Percentiles rank a stretch among this genome's conserved stretches.
These are phyloP conservation scores for Streptanthus diversifolius DNA, from an alignment of 345 rosid species.

Conservation along the genomic window DNA sequence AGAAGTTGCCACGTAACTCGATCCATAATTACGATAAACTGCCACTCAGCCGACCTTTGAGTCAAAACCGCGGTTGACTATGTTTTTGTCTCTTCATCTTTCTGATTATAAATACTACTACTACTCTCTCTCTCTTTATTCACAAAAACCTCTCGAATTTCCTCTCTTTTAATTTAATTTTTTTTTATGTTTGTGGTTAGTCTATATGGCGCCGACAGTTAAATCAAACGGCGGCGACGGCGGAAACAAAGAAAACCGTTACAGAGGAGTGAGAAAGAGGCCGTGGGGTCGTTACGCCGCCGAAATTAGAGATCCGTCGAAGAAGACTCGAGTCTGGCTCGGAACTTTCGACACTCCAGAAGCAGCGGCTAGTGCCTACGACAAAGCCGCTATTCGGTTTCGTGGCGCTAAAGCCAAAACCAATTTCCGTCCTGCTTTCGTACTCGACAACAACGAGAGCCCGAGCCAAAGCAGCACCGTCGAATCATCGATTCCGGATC, in stretches of 20 bases:
- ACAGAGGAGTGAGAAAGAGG: conserved; percentile 84
- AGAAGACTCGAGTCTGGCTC: conserved; percentile 76
- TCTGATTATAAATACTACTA: conserved; percentile 7
- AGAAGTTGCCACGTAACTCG: conserved; percentile 10
- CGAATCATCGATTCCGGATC: conserved; percentile 49
- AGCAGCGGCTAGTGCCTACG: conserved; percentile 80
- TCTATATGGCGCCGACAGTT: conserved; percentile 50
- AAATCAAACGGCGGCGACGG: conserved; percentile 31
- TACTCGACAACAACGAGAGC: conserved; percentile 33
- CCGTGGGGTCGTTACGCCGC: conserved; percentile 91
- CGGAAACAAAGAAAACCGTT: conserved; percentile 37
- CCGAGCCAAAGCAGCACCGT: conserved; percentile 67
- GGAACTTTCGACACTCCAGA: conserved; percentile 81
- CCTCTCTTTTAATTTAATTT: neutral
- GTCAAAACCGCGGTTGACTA: conserved; percentile 37
- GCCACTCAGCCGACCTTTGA: conserved; percentile 29
- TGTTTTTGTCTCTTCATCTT: neutral
- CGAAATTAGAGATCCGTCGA: conserved; percentile 80
- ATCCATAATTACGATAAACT: neutral
- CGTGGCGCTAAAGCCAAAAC: conserved; percentile 87
- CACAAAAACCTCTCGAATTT: neutral
- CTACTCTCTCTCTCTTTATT: neutral
- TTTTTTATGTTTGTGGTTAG: too few species aligned
- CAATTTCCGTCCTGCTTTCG: conserved; percentile 42
- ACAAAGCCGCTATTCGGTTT: conserved; percentile 55